Evolutionary conservation across 306 rosid species (phyloP), one percentile per base, ranked within the genome.

Genomic region (Luffa aegyptiaca): DNA sequence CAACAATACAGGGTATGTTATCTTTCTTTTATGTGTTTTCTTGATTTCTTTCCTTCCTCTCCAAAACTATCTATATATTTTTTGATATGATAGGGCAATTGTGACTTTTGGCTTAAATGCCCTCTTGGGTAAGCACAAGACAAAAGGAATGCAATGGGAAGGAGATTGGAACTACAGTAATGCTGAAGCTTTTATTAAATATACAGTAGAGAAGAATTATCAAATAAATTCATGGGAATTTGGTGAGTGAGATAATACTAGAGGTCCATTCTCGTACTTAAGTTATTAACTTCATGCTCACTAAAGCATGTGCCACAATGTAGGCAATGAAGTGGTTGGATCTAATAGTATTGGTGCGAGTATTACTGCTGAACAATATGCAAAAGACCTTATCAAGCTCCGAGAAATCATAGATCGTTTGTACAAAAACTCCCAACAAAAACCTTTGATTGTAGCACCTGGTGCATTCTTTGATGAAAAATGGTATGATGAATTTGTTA

Each of bases 51-150:
- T 17, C 5, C 4, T 26, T 3, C 8, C 2, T 17, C 11, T 17
- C 7, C 13, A 45, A 45, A 6, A 45, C 11, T 45, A 2, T 46
- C 10, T 8, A 9, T 46, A 26, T 26, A 26, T 26, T 26, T 26
- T 26, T 26, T 46, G 2, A 1, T 0, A 17, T 37, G 5, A 6
- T 88, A 94, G 96, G 79, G 88, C 86, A 44, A 49, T 89, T 18
- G 62, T 92, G 78, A 94, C 97, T 69, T 94, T 89, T 86, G 84
- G 97, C 79, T 85, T 92, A 90, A 94, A 94, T 84, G 97, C 98
- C 0, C 94, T 94, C 26, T 26, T 46, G 70, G 97, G 97, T 79
- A 92, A 93, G 82, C 88, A 85, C 85, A 70, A 52, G 5, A 58
- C 61, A 39, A 41, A 76, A 11, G 81, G 55, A 8, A 69, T 10